A percentile compares a stretch with the other conserved stretches of the same genome.
Conservation (phyloP, 2,329 filamentous ascomycete genomes). For the Fusarium secorum region DNA sequence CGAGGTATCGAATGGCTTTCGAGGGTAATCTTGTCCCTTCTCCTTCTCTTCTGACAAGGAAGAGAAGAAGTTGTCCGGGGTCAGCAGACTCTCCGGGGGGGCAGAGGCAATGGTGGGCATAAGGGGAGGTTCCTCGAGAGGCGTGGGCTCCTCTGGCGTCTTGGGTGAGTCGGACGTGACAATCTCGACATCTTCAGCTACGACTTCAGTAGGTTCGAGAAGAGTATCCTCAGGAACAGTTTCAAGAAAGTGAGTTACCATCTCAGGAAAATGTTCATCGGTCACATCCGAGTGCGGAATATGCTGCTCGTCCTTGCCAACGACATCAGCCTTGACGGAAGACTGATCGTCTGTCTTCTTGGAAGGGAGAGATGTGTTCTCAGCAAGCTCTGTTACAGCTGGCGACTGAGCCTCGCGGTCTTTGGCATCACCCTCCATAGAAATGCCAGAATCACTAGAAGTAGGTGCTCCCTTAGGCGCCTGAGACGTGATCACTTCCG, state of each 20-base stretch:
- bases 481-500: background rate
- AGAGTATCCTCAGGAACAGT: slow-evolving; percentile 35
- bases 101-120: slow-evolving; percentile 27
- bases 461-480: slow-evolving; percentile 3
- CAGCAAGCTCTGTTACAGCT: slow-evolving; percentile 1
- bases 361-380: background rate
- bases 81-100: slow-evolving; percentile 27
- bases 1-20: slow-evolving; percentile 20
- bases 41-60: slow-evolving; percentile 18
- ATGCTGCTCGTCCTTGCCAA: slow-evolving; percentile 3
- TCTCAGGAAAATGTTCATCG: slow-evolving; percentile 7
- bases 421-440: slow-evolving; percentile 29
- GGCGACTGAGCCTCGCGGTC: slow-evolving; percentile 11
- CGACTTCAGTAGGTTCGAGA: slow-evolving; percentile 14
- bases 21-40: slow-evolving; percentile 18
- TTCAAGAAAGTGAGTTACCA: slow-evolving; percentile 23
- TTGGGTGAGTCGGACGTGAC: slow-evolving; percentile 1
- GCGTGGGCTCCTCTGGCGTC: background rate
- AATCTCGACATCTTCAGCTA: slow-evolving; percentile 4
- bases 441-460: slow-evolving; percentile 37
- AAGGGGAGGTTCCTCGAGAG: slow-evolving; percentile 5
- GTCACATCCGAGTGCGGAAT: slow-evolving; percentile 1
- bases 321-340: background rate
- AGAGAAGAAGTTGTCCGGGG: slow-evolving; percentile 16
- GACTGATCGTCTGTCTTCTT: background rate